Percentiles rank a stretch among this genome's conserved stretches.
phyloP scores from a whole-genome alignment of 768 basidiomycete genomes.

The Galerina sulciceps region DNA sequence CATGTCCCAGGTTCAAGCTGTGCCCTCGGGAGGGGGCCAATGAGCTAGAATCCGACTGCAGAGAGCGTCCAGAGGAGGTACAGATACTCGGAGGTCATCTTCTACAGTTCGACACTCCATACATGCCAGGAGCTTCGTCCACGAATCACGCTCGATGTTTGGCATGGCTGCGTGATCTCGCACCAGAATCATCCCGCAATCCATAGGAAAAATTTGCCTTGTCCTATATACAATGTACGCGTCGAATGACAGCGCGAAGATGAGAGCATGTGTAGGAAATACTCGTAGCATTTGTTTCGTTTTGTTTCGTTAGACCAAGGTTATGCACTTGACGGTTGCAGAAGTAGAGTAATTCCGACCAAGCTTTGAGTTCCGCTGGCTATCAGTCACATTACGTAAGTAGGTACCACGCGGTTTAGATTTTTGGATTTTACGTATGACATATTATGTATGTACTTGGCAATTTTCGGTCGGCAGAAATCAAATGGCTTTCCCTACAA shows the following conservation, averaged over 20 bases:
- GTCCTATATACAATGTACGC: no score
- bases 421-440: no score
- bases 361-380: no score
- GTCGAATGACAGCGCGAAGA: no score
- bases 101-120: slow-evolving; percentile 1
- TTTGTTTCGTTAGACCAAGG: no score
- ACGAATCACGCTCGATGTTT: slow-evolving; percentile 1
- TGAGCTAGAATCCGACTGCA: not conserved
- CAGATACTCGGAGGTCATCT: not conserved
- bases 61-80: not conserved
- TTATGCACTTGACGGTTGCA: not conserved
- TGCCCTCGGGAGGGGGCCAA: not conserved
- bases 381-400: no score
- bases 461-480: no score
- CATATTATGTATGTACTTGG: no score
- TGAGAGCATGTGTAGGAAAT: not conserved
- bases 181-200: not conserved
- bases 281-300: no score
- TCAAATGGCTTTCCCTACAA: no score
- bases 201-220: not conserved
- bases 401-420: no score
- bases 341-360: no score
- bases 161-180: slow-evolving; percentile 1
- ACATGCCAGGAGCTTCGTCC: slow-evolving; percentile 3
- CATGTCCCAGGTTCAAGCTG: not conserved